phyloP scores from a whole-genome alignment of 2,329 filamentous ascomycete genomes.

The Pseudocercospora vitis region DNA sequence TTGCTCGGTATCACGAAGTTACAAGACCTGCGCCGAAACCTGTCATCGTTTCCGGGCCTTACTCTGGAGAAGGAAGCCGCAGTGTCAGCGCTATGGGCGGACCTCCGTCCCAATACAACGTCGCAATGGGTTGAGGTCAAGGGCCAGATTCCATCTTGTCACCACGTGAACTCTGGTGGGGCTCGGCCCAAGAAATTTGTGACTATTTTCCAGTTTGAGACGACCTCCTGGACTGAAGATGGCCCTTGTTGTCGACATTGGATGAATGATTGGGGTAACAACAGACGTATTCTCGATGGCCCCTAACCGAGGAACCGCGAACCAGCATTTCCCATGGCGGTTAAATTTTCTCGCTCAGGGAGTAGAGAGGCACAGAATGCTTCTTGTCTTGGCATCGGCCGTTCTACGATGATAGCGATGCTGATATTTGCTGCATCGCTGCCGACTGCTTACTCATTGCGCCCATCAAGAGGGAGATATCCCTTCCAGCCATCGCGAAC shows the following conservation, averaged over 20 bases:
- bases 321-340: neutral
- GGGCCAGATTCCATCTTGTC: neutral
- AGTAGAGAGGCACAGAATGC: no score
- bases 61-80: conserved; percentile 1
- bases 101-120: neutral
- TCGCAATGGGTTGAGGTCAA: neutral
- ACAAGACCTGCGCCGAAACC: conserved; percentile 9
- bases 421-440: conserved; percentile 15
- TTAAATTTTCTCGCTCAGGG: neutral
- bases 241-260: conserved; percentile 1
- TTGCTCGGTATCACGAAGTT: conserved; percentile 6
- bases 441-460: conserved; percentile 15
- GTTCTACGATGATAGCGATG: conserved; percentile 1
- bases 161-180: neutral
- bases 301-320: no score
- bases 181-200: conserved; percentile 6
- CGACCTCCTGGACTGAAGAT: neutral
- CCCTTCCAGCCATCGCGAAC: conserved; percentile 17
- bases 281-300: no score
- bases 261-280: conserved; percentile 2
- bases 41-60: conserved; percentile 11
- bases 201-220: conserved; percentile 15
- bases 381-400: neutral
- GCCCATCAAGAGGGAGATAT: conserved; percentile 17
- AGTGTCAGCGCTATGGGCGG: neutral